These are phyloP conservation scores for Telopea speciosissima DNA, from an alignment of 177 flowering plant genomes.

Conservation along the genomic window DNA sequence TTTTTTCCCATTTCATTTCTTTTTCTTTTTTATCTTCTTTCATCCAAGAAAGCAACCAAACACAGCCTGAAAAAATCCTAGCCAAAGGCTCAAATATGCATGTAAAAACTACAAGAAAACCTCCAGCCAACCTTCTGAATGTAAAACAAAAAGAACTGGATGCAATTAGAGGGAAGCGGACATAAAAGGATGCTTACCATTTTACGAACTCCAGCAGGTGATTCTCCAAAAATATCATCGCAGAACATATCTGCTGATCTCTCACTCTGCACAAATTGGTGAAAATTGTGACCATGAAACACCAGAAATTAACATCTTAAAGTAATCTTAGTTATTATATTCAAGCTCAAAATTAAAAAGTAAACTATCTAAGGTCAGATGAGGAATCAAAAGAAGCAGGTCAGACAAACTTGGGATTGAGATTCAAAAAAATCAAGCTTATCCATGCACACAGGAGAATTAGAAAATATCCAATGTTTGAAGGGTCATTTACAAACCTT, in stretches of 20 bases:
- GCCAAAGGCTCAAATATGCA: too few relatives aligned
- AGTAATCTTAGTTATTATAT: neutral
- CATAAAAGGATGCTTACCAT: slow-evolving; percentile 27
- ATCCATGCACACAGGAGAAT: too few relatives aligned
- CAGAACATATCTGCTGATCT: slow-evolving; percentile 48
- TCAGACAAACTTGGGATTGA: too few relatives aligned
- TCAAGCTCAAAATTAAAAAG: neutral
- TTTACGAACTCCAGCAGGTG: slow-evolving; percentile 83
- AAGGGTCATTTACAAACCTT: slow-evolving; percentile 45
- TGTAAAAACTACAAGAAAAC: too few relatives aligned
- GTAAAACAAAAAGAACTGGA: neutral
- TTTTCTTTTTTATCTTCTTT: too few relatives aligned
- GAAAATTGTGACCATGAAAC: neutral
- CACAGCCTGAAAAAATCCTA: too few relatives aligned
- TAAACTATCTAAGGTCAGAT: too few relatives aligned
- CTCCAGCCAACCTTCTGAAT: too few relatives aligned
- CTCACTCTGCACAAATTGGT: slow-evolving; percentile 65
- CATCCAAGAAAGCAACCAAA: too few relatives aligned
- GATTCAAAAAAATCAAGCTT: too few relatives aligned
- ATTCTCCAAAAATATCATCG: slow-evolving; percentile 97
- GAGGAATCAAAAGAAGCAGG: too few relatives aligned
- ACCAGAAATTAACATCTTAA: neutral
- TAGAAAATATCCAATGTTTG: neutral
- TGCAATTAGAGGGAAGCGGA: neutral
- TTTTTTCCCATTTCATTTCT: too few relatives aligned